A percentile compares a stretch with the other conserved stretches of the same genome.
Evolutionary conservation across 2,329 filamentous ascomycete genomes (phyloP).

Genomic region (Akanthomyces muscarius): DNA sequence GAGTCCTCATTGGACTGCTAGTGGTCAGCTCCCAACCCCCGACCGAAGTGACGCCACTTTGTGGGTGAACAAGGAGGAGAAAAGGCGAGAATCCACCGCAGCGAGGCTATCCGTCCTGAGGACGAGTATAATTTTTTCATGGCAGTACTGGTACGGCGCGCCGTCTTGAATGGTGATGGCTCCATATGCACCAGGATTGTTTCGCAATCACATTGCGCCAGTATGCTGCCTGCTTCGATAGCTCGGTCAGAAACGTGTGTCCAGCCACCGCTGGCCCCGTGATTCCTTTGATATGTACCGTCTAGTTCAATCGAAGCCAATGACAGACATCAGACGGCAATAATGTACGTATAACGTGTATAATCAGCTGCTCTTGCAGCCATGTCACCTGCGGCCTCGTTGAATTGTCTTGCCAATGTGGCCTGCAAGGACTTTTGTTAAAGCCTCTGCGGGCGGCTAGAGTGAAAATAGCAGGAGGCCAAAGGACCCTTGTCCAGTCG

Average conservation of each 20-base stretch:
- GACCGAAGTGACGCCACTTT: conserved; percentile 17
- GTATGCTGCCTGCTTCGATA: background rate
- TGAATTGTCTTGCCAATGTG: background rate
- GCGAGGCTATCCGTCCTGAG: conserved; percentile 9
- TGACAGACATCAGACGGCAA: too few relatives aligned
- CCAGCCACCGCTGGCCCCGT: background rate
- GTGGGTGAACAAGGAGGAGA: conserved; percentile 2
- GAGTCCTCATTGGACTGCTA: conserved; percentile 17
- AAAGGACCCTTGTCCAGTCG: conserved; percentile 6
- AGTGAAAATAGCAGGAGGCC: background rate
- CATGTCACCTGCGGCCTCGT: background rate
- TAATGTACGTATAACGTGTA: too few relatives aligned
- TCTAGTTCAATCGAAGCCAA: background rate
- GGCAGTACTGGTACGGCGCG: background rate
- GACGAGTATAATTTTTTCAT: background rate
- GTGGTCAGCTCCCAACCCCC: conserved; percentile 14
- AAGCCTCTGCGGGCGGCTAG: conserved; percentile 1
- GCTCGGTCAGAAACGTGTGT: background rate
- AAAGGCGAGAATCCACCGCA: conserved; percentile 11
- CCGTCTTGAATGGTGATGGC: background rate
- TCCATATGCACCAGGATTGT: background rate
- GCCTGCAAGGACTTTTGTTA: conserved; percentile 6
- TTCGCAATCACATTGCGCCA: background rate
- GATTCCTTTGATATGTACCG: background rate
- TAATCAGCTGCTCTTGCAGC: conserved; percentile 1